Evolutionary conservation across 257 asterid species (phyloP).

Genomic region (Solanum chmielewskii): DNA sequence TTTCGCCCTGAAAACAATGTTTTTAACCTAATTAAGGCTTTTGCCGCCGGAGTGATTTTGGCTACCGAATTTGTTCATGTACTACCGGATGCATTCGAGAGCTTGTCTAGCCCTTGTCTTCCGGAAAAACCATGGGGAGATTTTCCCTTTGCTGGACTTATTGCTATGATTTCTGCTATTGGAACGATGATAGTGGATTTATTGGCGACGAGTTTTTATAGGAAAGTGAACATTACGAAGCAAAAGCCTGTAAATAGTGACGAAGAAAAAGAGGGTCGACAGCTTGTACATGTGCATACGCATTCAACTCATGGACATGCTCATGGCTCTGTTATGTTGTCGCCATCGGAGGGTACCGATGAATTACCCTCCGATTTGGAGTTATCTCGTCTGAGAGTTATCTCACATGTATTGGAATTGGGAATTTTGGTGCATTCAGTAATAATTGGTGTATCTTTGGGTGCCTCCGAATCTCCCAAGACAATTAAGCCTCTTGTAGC

Average conservation of each 20-base stretch:
- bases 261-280: neutral
- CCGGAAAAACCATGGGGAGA: no score
- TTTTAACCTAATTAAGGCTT: no score
- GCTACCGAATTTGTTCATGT: no score
- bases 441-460: slow-evolving; percentile 11
- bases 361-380: no score
- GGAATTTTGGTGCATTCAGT: slow-evolving; percentile 13
- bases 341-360: no score
- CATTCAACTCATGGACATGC: slow-evolving; percentile 8
- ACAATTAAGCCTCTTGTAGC: slow-evolving; percentile 8
- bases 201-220: neutral
- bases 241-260: neutral
- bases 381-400: no score
- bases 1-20: no score
- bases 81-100: no score
- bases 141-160: neutral
- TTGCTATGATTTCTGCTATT: slow-evolving; percentile 5
- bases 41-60: no score
- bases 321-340: no score
- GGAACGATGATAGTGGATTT: slow-evolving; percentile 4
- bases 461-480: neutral
- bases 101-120: no score
- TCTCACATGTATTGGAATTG: slow-evolving; percentile 6
- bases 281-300: neutral
- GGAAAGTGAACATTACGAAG: neutral